Evolutionary conservation across 257 asterid genomes (phyloP).

Genomic region (Gynochthodes officinalis): DNA sequence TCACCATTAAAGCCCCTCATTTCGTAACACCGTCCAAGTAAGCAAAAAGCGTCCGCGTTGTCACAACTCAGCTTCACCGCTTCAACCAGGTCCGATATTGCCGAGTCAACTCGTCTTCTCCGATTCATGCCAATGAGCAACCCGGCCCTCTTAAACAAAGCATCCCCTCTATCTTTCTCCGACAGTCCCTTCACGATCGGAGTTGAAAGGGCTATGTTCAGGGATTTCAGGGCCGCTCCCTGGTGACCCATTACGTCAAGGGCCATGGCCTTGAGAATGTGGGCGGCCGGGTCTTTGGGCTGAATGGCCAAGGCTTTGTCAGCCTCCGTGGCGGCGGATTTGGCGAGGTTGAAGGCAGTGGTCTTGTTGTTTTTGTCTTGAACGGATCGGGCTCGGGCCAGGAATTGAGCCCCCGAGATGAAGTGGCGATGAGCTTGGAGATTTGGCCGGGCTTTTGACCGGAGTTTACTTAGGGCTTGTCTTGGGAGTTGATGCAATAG

Average conservation of each 20-base stretch:
- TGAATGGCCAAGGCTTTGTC: conserved; percentile 63
- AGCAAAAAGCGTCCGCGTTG: conserved; percentile 49
- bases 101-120: conserved; percentile 65
- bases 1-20: conserved; percentile 40
- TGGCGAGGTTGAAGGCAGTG: conserved; percentile 54
- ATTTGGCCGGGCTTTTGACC: conserved; percentile 55
- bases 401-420: conserved; percentile 75
- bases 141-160: conserved; percentile 75
- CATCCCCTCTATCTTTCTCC: conserved; percentile 63
- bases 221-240: conserved; percentile 56
- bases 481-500: conserved; percentile 55
- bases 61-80: conserved; percentile 47
- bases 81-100: conserved; percentile 56
- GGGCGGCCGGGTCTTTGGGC: conserved; percentile 81
- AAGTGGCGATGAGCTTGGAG: conserved; percentile 72
- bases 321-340: conserved; percentile 73
- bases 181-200: conserved; percentile 64
- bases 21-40: conserved; percentile 71
- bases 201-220: conserved; percentile 62
- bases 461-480: conserved; percentile 57
- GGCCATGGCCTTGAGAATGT: conserved; percentile 79
- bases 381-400: conserved; percentile 71
- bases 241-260: conserved; percentile 66
- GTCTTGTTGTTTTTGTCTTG: conserved; percentile 28
- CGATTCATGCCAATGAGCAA: conserved; percentile 51